A percentile compares a stretch with the other conserved stretches of the same genome.
phyloP scores from a whole-genome alignment of 1,139 yeast species.

The Protomyces arabidopsidicola region DNA sequence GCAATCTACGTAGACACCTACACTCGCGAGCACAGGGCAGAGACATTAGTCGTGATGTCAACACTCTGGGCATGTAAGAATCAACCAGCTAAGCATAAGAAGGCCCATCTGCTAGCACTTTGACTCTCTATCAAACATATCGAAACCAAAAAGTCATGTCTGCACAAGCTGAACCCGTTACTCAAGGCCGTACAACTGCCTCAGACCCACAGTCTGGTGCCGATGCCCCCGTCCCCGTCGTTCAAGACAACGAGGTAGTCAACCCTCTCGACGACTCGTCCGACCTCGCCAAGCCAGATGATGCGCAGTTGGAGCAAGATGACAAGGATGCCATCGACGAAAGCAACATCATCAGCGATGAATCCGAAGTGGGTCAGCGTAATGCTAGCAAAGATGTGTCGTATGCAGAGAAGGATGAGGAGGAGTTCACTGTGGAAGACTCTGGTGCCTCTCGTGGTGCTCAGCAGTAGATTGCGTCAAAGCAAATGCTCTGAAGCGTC shows the following conservation, averaged over 20 bases:
- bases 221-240: conserved; percentile 22
- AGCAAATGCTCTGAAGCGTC: too few species aligned
- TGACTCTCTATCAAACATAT: too few species aligned
- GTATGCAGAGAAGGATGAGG: conserved; percentile 11
- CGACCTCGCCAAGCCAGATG: conserved; percentile 9
- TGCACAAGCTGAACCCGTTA: conserved; percentile 12
- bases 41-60: neutral
- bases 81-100: too few species aligned
- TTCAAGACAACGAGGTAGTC: conserved; percentile 13
- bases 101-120: too few species aligned
- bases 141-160: conserved; percentile 1
- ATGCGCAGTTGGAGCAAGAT: conserved; percentile 15
- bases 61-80: neutral
- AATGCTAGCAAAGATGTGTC: conserved; percentile 9
- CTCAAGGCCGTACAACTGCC: conserved; percentile 21
- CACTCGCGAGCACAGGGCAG: too few species aligned
- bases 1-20: too few species aligned
- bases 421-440: conserved; percentile 2
- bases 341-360: conserved; percentile 20
- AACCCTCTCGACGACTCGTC: conserved; percentile 17
- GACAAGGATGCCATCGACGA: conserved; percentile 23
- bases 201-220: conserved; percentile 3
- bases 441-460: neutral
- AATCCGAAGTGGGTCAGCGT: conserved; percentile 18
- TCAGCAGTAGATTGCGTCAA: neutral